Evolutionary conservation across 2,329 filamentous ascomycete genomes (phyloP).

Genomic region (Furcasterigmium furcatum): DNA sequence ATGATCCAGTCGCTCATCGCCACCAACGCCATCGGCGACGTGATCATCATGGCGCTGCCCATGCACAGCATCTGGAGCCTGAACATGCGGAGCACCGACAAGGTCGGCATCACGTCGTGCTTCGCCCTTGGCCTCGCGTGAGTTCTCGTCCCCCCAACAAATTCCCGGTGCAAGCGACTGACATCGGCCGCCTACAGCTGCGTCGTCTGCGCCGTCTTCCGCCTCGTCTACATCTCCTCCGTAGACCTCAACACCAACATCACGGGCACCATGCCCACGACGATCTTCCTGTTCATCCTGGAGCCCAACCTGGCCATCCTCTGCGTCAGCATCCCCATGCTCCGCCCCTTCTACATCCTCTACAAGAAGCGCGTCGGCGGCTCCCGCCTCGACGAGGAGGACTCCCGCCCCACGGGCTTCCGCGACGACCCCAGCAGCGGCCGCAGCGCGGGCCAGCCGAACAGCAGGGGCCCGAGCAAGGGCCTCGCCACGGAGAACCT

Average conservation of each 20-base stretch:
- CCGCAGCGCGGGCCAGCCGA: constrained; percentile 4
- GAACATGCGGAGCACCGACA: constrained; percentile 36
- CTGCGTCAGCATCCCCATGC: constrained; percentile 38
- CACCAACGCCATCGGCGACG: constrained; percentile 32
- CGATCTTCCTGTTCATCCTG: constrained; percentile 33
- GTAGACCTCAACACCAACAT: constrained; percentile 30
- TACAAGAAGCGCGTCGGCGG: constrained; percentile 27
- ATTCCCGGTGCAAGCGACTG: neutral
- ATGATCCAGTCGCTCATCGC: constrained; percentile 50
- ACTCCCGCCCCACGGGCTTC: constrained; percentile 8
- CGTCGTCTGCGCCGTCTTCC: constrained; percentile 32
- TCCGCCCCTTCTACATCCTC: constrained; percentile 28
- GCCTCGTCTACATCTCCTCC: constrained; percentile 30
- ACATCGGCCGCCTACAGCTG: constrained; percentile 22
- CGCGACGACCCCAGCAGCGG: constrained; percentile 5
- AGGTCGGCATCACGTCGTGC: constrained; percentile 17
- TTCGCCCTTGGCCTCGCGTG: constrained; percentile 17
- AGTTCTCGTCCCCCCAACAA: neutral
- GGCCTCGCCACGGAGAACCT: constrained; percentile 4
- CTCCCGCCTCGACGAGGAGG: constrained; percentile 20
- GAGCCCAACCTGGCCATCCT: constrained; percentile 37
- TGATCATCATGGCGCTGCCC: constrained; percentile 33
- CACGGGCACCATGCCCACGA: constrained; percentile 35
- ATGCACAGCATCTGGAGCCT: constrained; percentile 48
- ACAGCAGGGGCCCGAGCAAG: neutral